phyloP scores from a whole-genome alignment of 202 grass and related monocot species.

The Zoysia matrella region DNA sequence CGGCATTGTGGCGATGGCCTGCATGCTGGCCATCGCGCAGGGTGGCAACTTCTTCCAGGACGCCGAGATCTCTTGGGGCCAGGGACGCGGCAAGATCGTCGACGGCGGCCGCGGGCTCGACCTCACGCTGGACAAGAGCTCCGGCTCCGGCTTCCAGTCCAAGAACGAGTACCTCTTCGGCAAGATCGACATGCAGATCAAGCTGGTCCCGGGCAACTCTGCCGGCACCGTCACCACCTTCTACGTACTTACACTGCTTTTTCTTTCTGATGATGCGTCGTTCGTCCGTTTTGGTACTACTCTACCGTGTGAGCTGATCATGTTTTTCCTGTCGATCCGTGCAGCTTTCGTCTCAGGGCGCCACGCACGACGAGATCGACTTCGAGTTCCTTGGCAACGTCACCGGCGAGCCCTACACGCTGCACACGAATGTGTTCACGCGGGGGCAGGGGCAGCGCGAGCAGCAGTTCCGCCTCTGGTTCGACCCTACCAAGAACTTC shows the following conservation, averaged over 20 bases:
- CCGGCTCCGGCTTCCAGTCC: constrained; percentile 90
- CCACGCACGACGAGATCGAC: constrained; percentile 91
- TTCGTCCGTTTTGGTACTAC: too few species aligned
- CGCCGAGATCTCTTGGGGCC: constrained; percentile 72
- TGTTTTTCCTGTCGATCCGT: neutral
- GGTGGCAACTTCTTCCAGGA: constrained; percentile 79
- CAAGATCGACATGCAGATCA: constrained; percentile 97
- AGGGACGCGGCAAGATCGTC: constrained; percentile 69
- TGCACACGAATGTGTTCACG: constrained; percentile 91
- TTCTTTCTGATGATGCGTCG: too few species aligned
- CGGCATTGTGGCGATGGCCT: constrained; percentile 37
- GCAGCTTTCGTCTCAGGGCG: constrained; percentile 63
- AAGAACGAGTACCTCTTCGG: constrained; percentile 87
- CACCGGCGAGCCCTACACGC: constrained; percentile 81
- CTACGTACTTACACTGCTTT: constrained; percentile 53
- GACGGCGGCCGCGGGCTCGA: constrained; percentile 67
- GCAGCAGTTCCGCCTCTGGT: constrained; percentile 97
- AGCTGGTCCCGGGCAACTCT: constrained; percentile 92
- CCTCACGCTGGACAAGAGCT: constrained; percentile 66
- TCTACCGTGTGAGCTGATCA: too few species aligned
- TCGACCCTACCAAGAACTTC: constrained; percentile 76
- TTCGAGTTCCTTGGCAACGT: constrained; percentile 93
- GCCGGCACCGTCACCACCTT: constrained; percentile 93
- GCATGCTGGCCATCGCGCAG: constrained; percentile 7
- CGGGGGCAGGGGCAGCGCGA: constrained; percentile 71